Base-by-base conservation (phyloP, 2,329 filamentous ascomycete genomes). In the Monilinia polystroma region DNA sequence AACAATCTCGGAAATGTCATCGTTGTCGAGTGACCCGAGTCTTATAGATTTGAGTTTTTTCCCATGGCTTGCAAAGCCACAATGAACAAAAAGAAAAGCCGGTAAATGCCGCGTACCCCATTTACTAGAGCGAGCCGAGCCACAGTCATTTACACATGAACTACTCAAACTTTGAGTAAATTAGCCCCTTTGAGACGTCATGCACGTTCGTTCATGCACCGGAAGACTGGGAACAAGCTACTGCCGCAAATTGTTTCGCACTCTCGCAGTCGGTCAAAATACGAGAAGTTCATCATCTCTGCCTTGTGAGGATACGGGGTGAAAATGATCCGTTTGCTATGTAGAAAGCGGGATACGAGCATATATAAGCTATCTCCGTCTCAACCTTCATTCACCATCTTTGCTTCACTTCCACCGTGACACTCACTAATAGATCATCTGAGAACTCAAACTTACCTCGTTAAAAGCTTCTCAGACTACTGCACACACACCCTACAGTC, bases 91-190 rank as follows among this genome's bases (percentile, higher is more conserved):
- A 20, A 35, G 1, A 47, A 49, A 59, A 47, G 43, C n/a, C 35
- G 20, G 20, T 16, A 47, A 18, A 11, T 38, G 29, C 58, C 20
- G 29, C 32, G 29, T 38, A 26, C 49, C n/a, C 3, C 14, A 26
- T 26, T 26, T 41, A 51, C 58, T 32, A 51, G 51, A 62, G 45
- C 45, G 58, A 62, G 45, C 45, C 20, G 12, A 62, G 58, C 58
- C 58, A 62, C 45, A 62, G 4, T 12, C 12, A 41, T 12, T 14
- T 18, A 51, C 2, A 23, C 23, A n/a, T 14, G 45, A 51, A 1
- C 14, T 62, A 51, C 14, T 26, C 8, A 7, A 1, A n/a, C 3
- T 38, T 51, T 12, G 6, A 12, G 14, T 26, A 38, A 51, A 23
- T 16, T 1, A n/a, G n/a, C 58, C 58, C 58, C 41, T 43, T 47